These are phyloP conservation scores for Tolypocladium sp. DNA, from an alignment of 2,329 filamentous ascomycete genomes.

Conservation along the genomic window DNA sequence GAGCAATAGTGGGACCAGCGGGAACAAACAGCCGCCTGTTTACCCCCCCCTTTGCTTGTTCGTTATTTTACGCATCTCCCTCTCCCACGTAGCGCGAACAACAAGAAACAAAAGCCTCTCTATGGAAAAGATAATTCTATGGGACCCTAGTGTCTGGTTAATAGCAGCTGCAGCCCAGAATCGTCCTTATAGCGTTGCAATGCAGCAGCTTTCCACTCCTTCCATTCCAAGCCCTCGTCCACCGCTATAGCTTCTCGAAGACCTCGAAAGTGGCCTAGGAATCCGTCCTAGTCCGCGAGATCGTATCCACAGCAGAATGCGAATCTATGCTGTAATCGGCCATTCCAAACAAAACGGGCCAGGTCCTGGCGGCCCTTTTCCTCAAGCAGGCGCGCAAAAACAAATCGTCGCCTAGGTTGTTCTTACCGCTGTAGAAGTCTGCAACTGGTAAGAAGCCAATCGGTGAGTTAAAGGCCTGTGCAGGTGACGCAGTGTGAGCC, in stretches of 20 bases:
- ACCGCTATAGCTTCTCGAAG: constrained; percentile 23
- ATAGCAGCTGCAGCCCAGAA: constrained; percentile 5
- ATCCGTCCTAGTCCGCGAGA: constrained; percentile 31
- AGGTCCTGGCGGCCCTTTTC: constrained; percentile 25
- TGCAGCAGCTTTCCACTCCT: constrained; percentile 25
- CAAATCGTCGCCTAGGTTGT: constrained; percentile 23
- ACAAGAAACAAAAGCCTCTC: too few relatives aligned
- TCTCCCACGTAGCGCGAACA: too few relatives aligned
- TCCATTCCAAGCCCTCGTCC: constrained; percentile 25
- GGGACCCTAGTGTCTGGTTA: not conserved
- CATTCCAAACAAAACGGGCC: constrained; percentile 24
- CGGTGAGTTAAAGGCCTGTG: constrained; percentile 32
- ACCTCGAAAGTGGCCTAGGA: constrained; percentile 29
- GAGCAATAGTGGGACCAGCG: too few relatives aligned
- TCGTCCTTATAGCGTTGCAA: constrained; percentile 23
- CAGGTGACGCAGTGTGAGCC: constrained; percentile 23
- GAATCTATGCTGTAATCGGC: constrained; percentile 27
- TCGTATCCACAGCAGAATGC: constrained; percentile 32
- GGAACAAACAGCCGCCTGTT: too few relatives aligned
- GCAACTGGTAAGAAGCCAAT: constrained; percentile 27
- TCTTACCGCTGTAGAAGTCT: constrained; percentile 29
- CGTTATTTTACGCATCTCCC: too few relatives aligned
- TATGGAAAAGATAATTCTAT: not conserved
- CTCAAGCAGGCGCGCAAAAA: constrained; percentile 21
- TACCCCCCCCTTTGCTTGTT: too few relatives aligned